Conservation (phyloP, 2,329 filamentous ascomycete genomes). For the Tolypocladium tundrense region DNA sequence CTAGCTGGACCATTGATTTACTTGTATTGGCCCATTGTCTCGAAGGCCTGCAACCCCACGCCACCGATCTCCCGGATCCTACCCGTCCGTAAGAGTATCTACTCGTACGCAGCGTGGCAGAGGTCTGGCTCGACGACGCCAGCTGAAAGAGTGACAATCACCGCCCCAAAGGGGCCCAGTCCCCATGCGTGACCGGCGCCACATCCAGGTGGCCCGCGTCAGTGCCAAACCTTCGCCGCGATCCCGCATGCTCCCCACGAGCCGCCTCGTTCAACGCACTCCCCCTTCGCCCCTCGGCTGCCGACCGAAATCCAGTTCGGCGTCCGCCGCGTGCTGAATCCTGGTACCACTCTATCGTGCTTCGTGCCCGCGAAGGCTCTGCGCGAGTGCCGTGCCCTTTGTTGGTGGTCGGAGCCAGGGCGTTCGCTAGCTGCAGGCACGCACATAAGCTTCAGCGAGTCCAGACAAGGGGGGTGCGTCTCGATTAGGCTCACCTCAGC, state of each 20-base stretch:
- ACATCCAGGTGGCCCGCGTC: slow-evolving; percentile 10
- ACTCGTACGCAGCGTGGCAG: slow-evolving; percentile 7
- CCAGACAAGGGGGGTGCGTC: slow-evolving; percentile 2
- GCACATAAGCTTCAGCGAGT: neutral
- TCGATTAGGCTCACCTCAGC: slow-evolving; percentile 28
- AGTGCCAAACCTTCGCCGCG: neutral
- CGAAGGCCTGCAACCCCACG: neutral
- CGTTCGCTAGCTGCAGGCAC: neutral
- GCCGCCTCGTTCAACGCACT: neutral
- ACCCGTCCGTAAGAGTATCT: too few species aligned
- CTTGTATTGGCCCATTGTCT: neutral
- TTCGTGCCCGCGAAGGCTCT: neutral
- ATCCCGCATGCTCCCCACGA: neutral
- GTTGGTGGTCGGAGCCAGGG: neutral
- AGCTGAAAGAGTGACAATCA: slow-evolving; percentile 8
- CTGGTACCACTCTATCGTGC: neutral
- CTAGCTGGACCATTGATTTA: neutral
- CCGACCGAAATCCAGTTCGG: neutral
- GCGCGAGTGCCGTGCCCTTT: neutral
- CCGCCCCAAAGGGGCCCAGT: neutral
- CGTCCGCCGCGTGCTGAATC: neutral
- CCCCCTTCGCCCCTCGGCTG: neutral
- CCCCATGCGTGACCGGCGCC: slow-evolving; percentile 6
- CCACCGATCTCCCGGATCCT: neutral
- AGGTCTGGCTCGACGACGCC: slow-evolving; percentile 4